phyloP scores from a whole-genome alignment of 1,284 basidiomycete genomes.

The Flammula alnicola region DNA sequence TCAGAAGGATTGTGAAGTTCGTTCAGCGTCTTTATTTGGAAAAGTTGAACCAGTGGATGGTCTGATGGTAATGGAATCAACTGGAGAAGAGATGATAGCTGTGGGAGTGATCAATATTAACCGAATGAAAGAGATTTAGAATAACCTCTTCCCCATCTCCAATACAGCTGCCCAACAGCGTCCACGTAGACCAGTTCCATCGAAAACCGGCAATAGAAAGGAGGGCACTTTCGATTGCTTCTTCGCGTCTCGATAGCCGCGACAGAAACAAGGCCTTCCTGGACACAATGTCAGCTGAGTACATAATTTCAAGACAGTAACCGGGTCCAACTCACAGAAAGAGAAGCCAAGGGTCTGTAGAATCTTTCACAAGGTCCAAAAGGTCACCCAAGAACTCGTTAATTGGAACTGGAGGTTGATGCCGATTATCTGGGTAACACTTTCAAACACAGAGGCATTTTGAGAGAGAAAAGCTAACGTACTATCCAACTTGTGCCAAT shows the following conservation, averaged over 20 bases:
- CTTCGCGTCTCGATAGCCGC: slow-evolving; percentile 78
- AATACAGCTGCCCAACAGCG: slow-evolving; percentile 78
- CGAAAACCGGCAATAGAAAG: slow-evolving; percentile 81
- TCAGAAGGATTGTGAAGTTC: slow-evolving; percentile 89
- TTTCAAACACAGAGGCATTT: slow-evolving; percentile 1
- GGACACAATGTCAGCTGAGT: slow-evolving; percentile 9
- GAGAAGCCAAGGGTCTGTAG: slow-evolving; percentile 82
- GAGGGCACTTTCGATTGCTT: slow-evolving; percentile 85
- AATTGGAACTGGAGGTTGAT: slow-evolving; percentile 72
- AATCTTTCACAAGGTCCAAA: slow-evolving; percentile 58
- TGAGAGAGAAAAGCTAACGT: slow-evolving; percentile 30
- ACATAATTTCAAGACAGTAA: slow-evolving; percentile 2
- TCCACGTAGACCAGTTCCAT: slow-evolving; percentile 98
- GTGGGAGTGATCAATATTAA: slow-evolving; percentile 29
- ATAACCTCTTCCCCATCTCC: slow-evolving; percentile 89
- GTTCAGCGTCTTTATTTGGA: slow-evolving; percentile 88
- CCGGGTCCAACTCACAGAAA: slow-evolving; percentile 67
- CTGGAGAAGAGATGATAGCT: slow-evolving; percentile 69
- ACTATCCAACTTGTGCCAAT: slow-evolving; percentile 80
- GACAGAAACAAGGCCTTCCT: slow-evolving; percentile 84
- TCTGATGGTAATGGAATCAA: slow-evolving; percentile 67
- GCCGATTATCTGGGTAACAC: slow-evolving; percentile 61
- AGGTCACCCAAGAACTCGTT: slow-evolving; percentile 68
- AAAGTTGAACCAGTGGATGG: slow-evolving; percentile 83
- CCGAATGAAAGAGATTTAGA: slow-evolving; percentile 19